A percentile compares a stretch with the other conserved stretches of the same genome.
phyloP scores from a whole-genome alignment of 495 filamentous ascomycete genomes.

The Neurospora africana region DNA sequence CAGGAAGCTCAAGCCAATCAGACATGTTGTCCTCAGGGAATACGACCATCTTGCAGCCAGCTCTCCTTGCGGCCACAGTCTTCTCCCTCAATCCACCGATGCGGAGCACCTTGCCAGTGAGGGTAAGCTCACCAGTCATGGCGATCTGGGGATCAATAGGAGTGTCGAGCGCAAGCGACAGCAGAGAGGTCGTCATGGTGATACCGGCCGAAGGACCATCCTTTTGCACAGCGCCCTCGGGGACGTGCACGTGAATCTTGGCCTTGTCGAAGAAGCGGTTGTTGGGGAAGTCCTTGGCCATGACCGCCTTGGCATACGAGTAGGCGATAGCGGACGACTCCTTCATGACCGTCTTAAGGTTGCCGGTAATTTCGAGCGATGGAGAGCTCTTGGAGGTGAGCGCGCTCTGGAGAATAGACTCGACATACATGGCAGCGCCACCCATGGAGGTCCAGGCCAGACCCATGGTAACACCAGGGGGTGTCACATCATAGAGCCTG shows the following conservation, averaged over 20 bases:
- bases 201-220: constrained; percentile 94
- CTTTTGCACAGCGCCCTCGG: constrained; percentile 93
- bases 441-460: constrained; percentile 98
- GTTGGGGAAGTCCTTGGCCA: constrained; percentile 72
- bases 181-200: constrained; percentile 89
- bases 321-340: constrained; percentile 92
- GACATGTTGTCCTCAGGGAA: constrained; percentile 91
- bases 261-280: constrained; percentile 97
- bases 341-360: constrained; percentile 95
- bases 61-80: constrained; percentile 91
- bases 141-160: constrained; percentile 77
- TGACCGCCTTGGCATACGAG: constrained; percentile 82
- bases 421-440: constrained; percentile 91
- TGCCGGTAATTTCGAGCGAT: constrained; percentile 81
- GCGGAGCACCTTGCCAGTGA: constrained; percentile 92
- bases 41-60: constrained; percentile 88
- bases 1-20: constrained; percentile 96
- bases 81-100: constrained; percentile 97
- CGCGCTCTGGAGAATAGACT: constrained; percentile 83
- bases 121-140: constrained; percentile 97
- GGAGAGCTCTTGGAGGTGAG: constrained; percentile 61
- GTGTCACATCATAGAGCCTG: constrained; percentile 86
- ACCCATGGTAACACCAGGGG: constrained; percentile 97
- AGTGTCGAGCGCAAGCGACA: constrained; percentile 71
- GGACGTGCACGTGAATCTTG: constrained; percentile 90